Base-by-base conservation (phyloP, 768 basidiomycete species). In the Hericium coralloides region DNA sequence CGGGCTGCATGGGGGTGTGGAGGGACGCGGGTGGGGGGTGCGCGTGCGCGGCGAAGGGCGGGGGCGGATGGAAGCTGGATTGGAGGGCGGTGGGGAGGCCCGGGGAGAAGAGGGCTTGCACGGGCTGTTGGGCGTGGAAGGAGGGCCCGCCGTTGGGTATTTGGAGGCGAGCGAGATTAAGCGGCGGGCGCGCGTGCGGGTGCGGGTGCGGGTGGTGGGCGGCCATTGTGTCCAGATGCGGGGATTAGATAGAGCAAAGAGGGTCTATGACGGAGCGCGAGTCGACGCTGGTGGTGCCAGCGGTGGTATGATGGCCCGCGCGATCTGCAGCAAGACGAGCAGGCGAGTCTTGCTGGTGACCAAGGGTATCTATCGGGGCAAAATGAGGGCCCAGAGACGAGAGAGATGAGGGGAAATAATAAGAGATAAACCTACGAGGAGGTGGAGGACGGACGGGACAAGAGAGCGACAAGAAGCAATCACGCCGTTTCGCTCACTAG, bases 1-100 rank as follows among this genome's bases (percentile, higher is more conserved):
- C 86, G 18, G 80, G 67, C 65, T 89, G 88, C 75, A 89, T 82
- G 48, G 87, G 88, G 4, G 86, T 88, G 66, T 86, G 87, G 52
- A 88, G 70, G 50, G 79, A 6, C 20, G n/a, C n/a, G 7, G 31
- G 31, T 31, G 31, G 31, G 2, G 43, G 43, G 20, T 10, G 61
- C 56, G 72, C 53, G 37, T 67, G 41, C 58, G 76, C 56, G 37
- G 79, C 79, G 59, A 79, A 80, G 0, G 77, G 68, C 0, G 84
- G 80, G 59, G 49, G 12, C 26, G 49, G 20, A 50, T 80, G 82
- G 70, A 81, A 83, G 45, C 76, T 70, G 23, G 78, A 78, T 63
- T 81, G 81, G 22, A 85, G 60, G 53, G 79, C 73, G 0, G 85
- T 81, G 38, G 82, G 85, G 43, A 87, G 69, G 47, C 77, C 80